phyloP scores from a whole-genome alignment of 2,329 filamentous ascomycete genomes.

The Fusarium duplospermum region DNA sequence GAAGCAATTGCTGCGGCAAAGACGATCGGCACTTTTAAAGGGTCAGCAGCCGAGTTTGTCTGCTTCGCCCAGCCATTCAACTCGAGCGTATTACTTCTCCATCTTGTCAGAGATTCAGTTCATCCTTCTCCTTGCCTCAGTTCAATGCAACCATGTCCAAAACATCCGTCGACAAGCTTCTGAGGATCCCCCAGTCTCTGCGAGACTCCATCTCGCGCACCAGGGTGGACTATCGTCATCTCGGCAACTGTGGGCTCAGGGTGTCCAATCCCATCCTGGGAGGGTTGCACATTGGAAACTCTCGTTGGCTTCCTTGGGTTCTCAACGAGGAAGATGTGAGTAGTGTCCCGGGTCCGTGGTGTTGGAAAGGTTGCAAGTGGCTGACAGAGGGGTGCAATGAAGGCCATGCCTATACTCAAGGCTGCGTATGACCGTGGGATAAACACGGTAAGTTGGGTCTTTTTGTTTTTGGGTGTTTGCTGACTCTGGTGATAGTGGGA shows the following conservation, averaged over 20 bases:
- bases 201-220: conserved; percentile 1
- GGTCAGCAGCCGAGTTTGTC: not conserved
- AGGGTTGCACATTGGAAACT: conserved; percentile 1
- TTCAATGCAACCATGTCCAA: not conserved
- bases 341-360: not conserved
- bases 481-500: conserved; percentile 43
- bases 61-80: not conserved
- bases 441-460: conserved; percentile 25
- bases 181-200: not conserved
- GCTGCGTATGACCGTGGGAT: conserved; percentile 34
- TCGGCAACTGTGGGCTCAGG: not conserved
- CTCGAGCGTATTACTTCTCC: not conserved
- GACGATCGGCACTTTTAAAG: not conserved
- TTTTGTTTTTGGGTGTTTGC: not conserved
- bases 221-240: not conserved
- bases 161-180: conserved; percentile 2
- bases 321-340: conserved; percentile 3
- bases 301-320: conserved; percentile 7
- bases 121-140: not conserved
- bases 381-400: not conserved
- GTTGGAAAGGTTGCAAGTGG: not conserved
- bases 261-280: conserved; percentile 9
- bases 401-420: conserved; percentile 27
- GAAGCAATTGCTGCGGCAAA: not conserved
- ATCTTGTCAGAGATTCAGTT: not conserved